Evolutionary conservation across 1,139 yeast species (phyloP), one percentile per base, ranked within the genome.

Genomic region (Arxiozyma heterogenica): DNA sequence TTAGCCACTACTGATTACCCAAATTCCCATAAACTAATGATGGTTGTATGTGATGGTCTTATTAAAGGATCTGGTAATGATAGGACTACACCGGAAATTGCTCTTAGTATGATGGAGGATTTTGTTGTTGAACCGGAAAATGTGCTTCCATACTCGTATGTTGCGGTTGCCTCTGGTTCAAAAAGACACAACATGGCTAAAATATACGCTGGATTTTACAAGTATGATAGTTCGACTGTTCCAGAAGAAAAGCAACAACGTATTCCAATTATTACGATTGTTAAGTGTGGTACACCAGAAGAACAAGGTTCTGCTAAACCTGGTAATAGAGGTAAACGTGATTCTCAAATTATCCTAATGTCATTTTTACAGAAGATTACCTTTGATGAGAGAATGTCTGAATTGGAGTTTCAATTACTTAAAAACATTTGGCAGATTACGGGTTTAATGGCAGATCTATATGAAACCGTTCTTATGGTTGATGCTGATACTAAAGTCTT

Each of bases 121-220:
- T 84, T 90, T 61, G 76, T 81, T 12, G 74, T 77, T 41, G 86
- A 89, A 0, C 78, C 77, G 15, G 95, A 88, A 38, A 82, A 85
- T 30, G 96, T 89, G 18, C 72, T 79, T 64, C 80, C 96, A 1
- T 77, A 82, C 63, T 89, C 97, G 0, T 91, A 93, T 68, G 96
- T 93, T 50, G 95, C 98, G 9, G 97, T 93, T 53, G 96, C 96
- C 1, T 86, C 84, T 65, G 98, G 98, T 59, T 67, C 87, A 9
- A 90, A 88, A 71, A 84, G 98, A 68, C 98, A 91, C 66, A 93
- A 93, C 68, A 89, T 89, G 96, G 97, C 98, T n/a, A 90, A 90
- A 70, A 89, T 91, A 15, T 85, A 84, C 64, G 83, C 95, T 17
- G 98, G 98, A 0, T 93, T 86, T 67, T 91, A 91, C 73, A 83